Base-by-base conservation (phyloP, 2,329 filamentous ascomycete species). In the Geosmithia putterillii region DNA sequence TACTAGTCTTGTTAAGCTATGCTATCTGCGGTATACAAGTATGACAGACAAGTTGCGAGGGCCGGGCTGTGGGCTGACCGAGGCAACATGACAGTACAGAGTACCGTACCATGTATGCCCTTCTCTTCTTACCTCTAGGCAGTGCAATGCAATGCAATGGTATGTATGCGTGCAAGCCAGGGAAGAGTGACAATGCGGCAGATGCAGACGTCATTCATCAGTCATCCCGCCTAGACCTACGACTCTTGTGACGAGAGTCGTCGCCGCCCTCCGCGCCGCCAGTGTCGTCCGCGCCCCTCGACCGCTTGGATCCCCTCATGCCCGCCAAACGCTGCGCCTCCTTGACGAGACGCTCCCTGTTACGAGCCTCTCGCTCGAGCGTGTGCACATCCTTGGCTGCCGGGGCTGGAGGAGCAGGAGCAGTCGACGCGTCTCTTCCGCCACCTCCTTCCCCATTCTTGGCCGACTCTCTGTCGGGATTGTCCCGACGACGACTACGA, bases 271-370 rank as follows among this genome's bases (percentile, higher is more conserved):
- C 62, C 21, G 60, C 60, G 41, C 59, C 60, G 15, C 56, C 66
- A 5, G 65, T 69, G 17, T 70, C 69, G 67, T 23, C 43, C 22
- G 23, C 35, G 21, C 69, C 68, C n/a, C 71, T 63, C 42, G 65
- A 59, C 48, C 76, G 60, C 58, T 80, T 74, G 51, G 65, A 52
- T 44, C 68, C 63, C 35, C 62, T 60, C 23, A 71, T 53, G 42
- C 69, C 63, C 2, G 66, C 58, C 42, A 78, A 56, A 32, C 76
- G 72, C 59, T 85, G 78, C 35, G 78, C 76, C 59, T 86, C 82
- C 53, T 80, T 81, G 12, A 81, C 65, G 42, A 84, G 65, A 21
- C 82, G 69, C 57, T 83, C 79, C 39, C 79, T 70, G 53, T 82
- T 73, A 15, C 79, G 67, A 12, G 74, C 75, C 55, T 84, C 81